Conservation (phyloP, 257 asterid species). For the Solanum bulbocastanum region DNA sequence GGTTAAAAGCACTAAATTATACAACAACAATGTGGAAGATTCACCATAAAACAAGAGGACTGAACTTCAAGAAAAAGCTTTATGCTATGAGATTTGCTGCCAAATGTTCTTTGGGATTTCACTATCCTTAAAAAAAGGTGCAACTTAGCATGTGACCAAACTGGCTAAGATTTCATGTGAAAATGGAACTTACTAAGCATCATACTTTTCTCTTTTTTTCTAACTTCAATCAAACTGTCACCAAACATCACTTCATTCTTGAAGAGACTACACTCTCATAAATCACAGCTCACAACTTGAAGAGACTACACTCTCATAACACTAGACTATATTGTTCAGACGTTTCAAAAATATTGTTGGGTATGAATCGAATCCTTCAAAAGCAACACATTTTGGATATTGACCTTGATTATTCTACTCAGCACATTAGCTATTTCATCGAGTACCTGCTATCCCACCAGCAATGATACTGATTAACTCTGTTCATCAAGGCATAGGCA, state of each 20-base stretch:
- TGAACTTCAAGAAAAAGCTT: background rate
- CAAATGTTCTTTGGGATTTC: background rate
- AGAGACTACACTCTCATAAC: background rate
- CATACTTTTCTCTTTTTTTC: background rate
- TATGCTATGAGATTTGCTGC: background rate
- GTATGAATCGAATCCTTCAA: background rate
- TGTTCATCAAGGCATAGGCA: background rate
- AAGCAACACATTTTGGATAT: background rate
- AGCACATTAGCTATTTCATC: background rate
- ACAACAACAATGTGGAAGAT: background rate
- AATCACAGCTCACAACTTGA: background rate
- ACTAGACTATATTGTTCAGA: background rate
- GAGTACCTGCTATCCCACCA: background rate
- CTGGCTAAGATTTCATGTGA: conserved; percentile 14
- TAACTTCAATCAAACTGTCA: background rate
- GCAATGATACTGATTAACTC: fast-evolving
- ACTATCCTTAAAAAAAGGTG: background rate
- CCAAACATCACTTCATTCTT: background rate
- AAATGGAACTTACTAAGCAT: background rate
- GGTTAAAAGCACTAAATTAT: background rate
- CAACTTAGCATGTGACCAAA: conserved; percentile 6
- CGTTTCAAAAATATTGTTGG: background rate
- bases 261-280: background rate
- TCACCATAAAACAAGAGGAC: background rate
- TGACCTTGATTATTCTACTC: background rate